Base-by-base conservation (phyloP, 1,284 basidiomycete species). In the Malassezia slooffiae region DNA sequence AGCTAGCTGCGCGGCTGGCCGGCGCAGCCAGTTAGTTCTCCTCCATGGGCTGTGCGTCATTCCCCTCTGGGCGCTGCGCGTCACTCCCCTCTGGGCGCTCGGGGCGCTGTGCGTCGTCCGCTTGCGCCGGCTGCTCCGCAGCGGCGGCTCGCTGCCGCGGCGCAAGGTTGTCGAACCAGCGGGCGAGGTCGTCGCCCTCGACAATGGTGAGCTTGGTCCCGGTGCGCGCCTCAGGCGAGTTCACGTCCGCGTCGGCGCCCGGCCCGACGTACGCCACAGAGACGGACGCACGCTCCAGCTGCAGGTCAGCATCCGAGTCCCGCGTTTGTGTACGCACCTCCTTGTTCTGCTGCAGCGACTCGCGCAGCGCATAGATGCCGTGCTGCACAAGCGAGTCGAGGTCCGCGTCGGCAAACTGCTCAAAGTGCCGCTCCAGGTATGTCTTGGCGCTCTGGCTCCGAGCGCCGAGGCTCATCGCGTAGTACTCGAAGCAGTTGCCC, bases 391-490 rank as follows among this genome's bases (percentile, higher is more conserved):
- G 41, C 11, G 51, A 43, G 21, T 69, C 62, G 13, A 58, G 35
- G 24, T 45, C 44, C 6, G 57, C 57, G 6, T 57, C 47, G 12
- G 43, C 16, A 67, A 97, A 96, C 58, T 77, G 79, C 67, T 88
- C 83, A 62, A 81, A 90, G 70, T 96, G 81, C 70, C 84, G 83
- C 75, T 99, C 93, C 22, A 99, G 76, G 70, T 97, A 97, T 7
- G 93, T 99, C 75, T 96, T 97, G 42, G 93, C 91, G 59, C 85
- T 90, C 73, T 97, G 93, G 71, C 82, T 87, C 37, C 93, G 80
- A 13, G 93, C 93, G 39, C 93, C 93, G 70, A 99, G 96, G 22
- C 87, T 90, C 80, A 96, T 93, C 33, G 93, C 93, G 69, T 82
- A 89, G 74, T 96, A 99, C 72, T 97, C 93, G 70, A 91, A 95